Base-by-base conservation (phyloP, 352 stramenopile species). In the Aphanomyces stellatus region DNA sequence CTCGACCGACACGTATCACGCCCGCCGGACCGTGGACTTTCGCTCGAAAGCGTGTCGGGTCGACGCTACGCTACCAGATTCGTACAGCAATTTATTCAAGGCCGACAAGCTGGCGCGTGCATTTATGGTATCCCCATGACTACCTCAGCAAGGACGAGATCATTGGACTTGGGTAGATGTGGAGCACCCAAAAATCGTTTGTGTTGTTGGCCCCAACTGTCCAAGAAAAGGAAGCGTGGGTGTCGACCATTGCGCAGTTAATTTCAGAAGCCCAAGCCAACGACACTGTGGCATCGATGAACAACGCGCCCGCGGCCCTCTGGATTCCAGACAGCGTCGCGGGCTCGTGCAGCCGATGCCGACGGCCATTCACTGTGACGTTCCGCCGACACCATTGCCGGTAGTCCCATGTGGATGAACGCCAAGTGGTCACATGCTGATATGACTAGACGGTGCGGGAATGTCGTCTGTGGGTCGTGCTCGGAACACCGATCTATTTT, bases 341-440 rank as follows among this genome's bases (percentile, higher is more conserved):
- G 8, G 85, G 69, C 0, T 74, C 72, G 4, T 95, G 86, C 49
- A 85, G 72, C 17, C 83, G 90, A 59, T 95, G 86, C 53, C 73
- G 78, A 22, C 74, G 72, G 0, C 75, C 75, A 3, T 93, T 93
- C 56, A 85, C 80, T 27, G 62, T 88, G n/a, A 88, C 86, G 60
- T 95, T 91, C 63, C 80, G 85, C 24, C 71, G 82, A 0, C 86
- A 95, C 59, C 86, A 93, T 51, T 95, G 86, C 56, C 81, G 85
- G 60, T 67, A 42, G 24, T 7, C n/a, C n/a, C n/a, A n/a, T n/a
- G n/a, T n/a, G n/a, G n/a, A n/a, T n/a, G n/a, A n/a, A n/a, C n/a
- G n/a, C n/a, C n/a, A n/a, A n/a, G n/a, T n/a, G n/a, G n/a, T n/a
- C n/a, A n/a, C 37, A 2, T 46, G 37, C 11, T 46, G n/a, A n/a